Conservation (phyloP, 352 stramenopile genomes). For the Thalassiosira mediterranea region DNA sequence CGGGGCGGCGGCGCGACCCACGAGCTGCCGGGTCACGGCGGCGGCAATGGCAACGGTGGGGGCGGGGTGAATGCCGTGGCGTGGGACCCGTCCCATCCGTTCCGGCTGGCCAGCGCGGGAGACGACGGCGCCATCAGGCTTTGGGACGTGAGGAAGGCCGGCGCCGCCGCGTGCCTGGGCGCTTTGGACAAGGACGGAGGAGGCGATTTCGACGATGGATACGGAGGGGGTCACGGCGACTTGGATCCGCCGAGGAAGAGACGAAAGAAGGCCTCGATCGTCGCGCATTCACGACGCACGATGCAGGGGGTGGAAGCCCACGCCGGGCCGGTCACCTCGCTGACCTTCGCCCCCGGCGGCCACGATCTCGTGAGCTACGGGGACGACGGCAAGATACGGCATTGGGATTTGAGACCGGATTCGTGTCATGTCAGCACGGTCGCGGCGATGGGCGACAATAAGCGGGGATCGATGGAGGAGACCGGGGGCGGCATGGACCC, state of each 20-base stretch:
- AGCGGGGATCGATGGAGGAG: too few species aligned
- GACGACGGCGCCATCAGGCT: conserved; percentile 48
- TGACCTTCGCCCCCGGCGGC: conserved; percentile 65
- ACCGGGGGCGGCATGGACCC: conserved; percentile 35
- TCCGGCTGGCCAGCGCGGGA: conserved; percentile 52
- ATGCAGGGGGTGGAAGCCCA: conserved; percentile 37
- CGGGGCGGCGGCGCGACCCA: conserved; percentile 63
- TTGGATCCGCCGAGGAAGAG: conserved; percentile 19
- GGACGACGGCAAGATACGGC: conserved; percentile 54
- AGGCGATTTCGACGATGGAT: neutral
- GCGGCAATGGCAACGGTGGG: conserved; percentile 34
- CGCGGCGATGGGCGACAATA: conserved; percentile 11
- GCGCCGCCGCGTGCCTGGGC: conserved; percentile 58
- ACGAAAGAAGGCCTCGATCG: neutral
- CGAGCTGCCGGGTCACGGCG: conserved; percentile 64
- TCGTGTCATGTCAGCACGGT: conserved; percentile 37
- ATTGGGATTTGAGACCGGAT: conserved; percentile 72
- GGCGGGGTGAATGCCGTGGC: conserved; percentile 57
- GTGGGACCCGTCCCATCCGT: conserved; percentile 45
- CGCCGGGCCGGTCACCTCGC: conserved; percentile 44
- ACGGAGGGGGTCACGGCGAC: neutral
- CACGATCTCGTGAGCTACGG: conserved; percentile 61
- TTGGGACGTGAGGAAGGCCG: conserved; percentile 69
- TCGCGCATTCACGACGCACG: conserved; percentile 26
- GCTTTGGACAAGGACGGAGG: conserved; percentile 56